phyloP scores from a whole-genome alignment of 345 rosid genomes.

The Eucalyptus erythrocorys region DNA sequence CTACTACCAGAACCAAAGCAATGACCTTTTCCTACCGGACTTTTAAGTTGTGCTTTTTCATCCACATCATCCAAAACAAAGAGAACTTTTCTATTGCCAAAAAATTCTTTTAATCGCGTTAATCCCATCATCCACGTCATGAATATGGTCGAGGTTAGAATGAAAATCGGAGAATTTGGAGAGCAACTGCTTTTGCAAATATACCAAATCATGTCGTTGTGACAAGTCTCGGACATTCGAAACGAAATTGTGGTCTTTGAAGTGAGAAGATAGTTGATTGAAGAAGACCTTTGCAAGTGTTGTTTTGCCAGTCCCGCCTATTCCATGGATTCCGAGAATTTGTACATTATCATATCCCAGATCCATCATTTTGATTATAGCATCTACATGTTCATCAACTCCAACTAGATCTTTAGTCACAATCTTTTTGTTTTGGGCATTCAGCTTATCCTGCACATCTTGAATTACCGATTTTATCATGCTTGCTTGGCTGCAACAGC shows the following conservation, averaged over 20 bases:
- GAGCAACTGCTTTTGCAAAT: background rate
- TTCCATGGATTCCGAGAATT: background rate
- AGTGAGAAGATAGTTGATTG: background rate
- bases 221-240: rapidly evolving
- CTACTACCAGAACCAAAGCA: rapidly evolving
- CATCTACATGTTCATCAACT: background rate
- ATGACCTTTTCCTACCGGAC: rapidly evolving
- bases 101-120: rapidly evolving
- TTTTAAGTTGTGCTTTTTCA: rapidly evolving
- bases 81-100: rapidly evolving
- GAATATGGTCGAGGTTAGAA: rapidly evolving
- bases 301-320: background rate
- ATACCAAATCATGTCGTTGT: rapidly evolving
- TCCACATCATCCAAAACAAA: background rate
- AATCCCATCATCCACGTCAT: rapidly evolving
- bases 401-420: background rate
- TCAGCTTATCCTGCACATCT: background rate
- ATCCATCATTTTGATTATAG: background rate
- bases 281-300: background rate
- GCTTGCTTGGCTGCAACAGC: background rate
- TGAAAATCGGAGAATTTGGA: rapidly evolving
- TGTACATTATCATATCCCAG: rapidly evolving
- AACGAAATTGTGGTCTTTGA: rapidly evolving
- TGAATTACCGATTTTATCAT: background rate
- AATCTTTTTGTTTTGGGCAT: background rate